A percentile compares a stretch with the other conserved stretches of the same genome.
Evolutionary conservation across 228 moss, liverwort and hornwort genomes (phyloP).

Genomic region (Sphagnum fallax): DNA sequence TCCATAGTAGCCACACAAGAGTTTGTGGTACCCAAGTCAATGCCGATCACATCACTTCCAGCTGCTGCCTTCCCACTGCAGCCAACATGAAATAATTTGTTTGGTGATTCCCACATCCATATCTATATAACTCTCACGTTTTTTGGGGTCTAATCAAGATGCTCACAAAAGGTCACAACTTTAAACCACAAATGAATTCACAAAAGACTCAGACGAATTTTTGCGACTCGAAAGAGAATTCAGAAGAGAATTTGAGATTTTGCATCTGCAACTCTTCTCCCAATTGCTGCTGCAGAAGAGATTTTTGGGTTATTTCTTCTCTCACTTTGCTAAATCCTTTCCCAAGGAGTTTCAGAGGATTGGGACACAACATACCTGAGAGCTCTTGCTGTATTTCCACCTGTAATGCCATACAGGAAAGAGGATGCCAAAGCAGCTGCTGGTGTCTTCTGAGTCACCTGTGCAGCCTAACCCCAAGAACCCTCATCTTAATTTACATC

Average conservation of each 20-base stretch:
- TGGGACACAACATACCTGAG: constrained; percentile 3
- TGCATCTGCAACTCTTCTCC: too few relatives aligned
- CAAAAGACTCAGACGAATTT: neutral
- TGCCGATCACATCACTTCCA: constrained; percentile 78
- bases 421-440: constrained; percentile 4
- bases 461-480: neutral
- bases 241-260: neutral
- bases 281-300: too few relatives aligned
- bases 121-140: neutral
- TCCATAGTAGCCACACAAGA: constrained; percentile 87
- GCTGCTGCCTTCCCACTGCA: constrained; percentile 63
- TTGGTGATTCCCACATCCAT: neutral
- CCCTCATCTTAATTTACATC: too few relatives aligned
- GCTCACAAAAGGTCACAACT: neutral
- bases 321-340: neutral
- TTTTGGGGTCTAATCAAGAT: neutral
- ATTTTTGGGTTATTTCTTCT: too few relatives aligned
- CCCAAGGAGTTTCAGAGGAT: neutral
- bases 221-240: too few relatives aligned
- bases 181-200: neutral
- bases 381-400: constrained; percentile 6
- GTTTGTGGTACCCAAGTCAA: constrained; percentile 85
- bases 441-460: constrained; percentile 6
- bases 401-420: constrained; percentile 6
- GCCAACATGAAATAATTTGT: neutral